Percentiles rank a stretch among this genome's conserved stretches.
These are phyloP conservation scores for Euclidium syriacum DNA, from an alignment of 345 rosid species.

Conservation along the genomic window DNA sequence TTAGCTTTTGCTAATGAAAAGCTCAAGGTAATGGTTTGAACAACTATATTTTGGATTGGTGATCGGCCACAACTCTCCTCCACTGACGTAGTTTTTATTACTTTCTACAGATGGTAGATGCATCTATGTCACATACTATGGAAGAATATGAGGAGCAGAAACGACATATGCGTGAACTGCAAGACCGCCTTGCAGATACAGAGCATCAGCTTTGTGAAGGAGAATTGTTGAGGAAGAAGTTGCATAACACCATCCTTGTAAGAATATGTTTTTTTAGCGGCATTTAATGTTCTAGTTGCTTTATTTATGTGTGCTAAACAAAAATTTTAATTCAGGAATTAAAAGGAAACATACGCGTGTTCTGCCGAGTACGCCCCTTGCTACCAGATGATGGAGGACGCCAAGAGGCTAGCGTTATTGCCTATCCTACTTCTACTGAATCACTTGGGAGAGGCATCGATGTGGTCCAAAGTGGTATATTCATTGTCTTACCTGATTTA, in stretches of 20 bases:
- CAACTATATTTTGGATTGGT: neutral
- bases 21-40: slow-evolving; percentile 50
- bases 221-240: slow-evolving; percentile 67
- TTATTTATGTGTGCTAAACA: neutral
- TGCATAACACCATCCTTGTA: slow-evolving; percentile 92
- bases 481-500: neutral
- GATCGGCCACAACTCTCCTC: neutral
- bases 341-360: slow-evolving; percentile 96
- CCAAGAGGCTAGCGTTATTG: slow-evolving; percentile 44
- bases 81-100: neutral
- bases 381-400: slow-evolving; percentile 70
- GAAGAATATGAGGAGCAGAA: slow-evolving; percentile 53
- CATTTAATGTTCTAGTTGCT: neutral
- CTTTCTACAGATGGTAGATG: slow-evolving; percentile 47
- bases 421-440: slow-evolving; percentile 71
- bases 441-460: slow-evolving; percentile 77
- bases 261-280: neutral
- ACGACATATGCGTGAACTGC: slow-evolving; percentile 34
- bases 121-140: slow-evolving; percentile 46
- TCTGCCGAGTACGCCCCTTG: slow-evolving; percentile 87
- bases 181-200: slow-evolving; percentile 52
- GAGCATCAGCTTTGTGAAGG: slow-evolving; percentile 68
- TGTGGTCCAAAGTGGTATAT: slow-evolving; percentile 67
- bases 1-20: slow-evolving; percentile 70
- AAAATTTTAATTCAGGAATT: slow-evolving; percentile 50